phyloP scores from a whole-genome alignment of 805 yeast species.

The Ogataea minuta region DNA sequence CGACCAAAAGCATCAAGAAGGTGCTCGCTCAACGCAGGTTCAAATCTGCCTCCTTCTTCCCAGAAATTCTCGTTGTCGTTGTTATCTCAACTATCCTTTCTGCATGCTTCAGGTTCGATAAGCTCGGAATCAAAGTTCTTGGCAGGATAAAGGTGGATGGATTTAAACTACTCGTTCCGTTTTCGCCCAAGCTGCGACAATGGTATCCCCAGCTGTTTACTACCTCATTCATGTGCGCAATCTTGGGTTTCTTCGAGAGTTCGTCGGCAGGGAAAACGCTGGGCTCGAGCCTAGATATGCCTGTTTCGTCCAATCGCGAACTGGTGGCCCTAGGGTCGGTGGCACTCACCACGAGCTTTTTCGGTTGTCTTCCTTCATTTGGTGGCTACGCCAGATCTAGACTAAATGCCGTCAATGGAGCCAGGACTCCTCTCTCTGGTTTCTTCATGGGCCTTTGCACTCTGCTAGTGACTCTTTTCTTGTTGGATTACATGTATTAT shows the following conservation, averaged over 20 bases:
- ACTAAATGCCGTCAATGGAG: constrained; percentile 85
- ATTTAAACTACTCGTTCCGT: constrained; percentile 56
- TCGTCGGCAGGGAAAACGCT: constrained; percentile 89
- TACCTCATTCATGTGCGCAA: constrained; percentile 75
- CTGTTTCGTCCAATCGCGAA: constrained; percentile 85
- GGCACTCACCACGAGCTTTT: constrained; percentile 56
- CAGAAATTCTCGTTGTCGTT: constrained; percentile 83
- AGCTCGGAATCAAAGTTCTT: constrained; percentile 60
- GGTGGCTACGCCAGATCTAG: constrained; percentile 96
- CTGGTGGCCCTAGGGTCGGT: constrained; percentile 83
- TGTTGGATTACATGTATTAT: constrained; percentile 63
- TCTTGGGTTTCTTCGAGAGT: constrained; percentile 88
- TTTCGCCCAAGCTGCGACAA: constrained; percentile 44
- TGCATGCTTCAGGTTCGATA: constrained; percentile 43
- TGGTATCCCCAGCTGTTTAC: constrained; percentile 56
- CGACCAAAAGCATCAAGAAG: constrained; percentile 42
- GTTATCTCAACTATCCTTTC: constrained; percentile 56
- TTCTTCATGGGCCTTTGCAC: constrained; percentile 78
- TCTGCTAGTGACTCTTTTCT: constrained; percentile 56
- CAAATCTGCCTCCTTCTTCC: constrained; percentile 60
- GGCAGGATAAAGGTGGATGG: constrained; percentile 61
- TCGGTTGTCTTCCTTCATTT: constrained; percentile 82
- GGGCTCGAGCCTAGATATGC: constrained; percentile 67
- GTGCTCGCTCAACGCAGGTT: constrained; percentile 32
- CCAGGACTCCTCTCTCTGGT: constrained; percentile 81